Evolutionary conservation across 352 stramenopile genomes (phyloP).

Genomic region (Phytopythium delawarense): DNA sequence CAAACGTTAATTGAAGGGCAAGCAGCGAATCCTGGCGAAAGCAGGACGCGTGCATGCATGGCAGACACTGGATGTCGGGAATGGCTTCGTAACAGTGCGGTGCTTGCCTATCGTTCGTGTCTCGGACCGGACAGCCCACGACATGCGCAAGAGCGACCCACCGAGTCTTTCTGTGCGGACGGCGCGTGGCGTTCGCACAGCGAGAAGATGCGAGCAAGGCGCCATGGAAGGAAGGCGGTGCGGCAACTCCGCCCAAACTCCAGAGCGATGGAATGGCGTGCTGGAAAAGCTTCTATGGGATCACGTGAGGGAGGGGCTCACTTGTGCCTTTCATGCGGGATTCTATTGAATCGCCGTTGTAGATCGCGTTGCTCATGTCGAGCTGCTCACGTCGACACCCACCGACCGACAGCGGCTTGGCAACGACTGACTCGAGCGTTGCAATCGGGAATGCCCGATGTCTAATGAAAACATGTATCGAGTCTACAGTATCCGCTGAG

Average conservation of each 20-base stretch:
- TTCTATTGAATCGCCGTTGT: no score
- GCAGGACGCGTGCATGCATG: not conserved
- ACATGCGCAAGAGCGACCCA: not conserved
- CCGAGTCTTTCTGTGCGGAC: not conserved
- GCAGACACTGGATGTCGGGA: not conserved
- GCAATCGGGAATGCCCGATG: no score
- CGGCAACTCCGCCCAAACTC: no score
- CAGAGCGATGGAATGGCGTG: no score
- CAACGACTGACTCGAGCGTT: no score
- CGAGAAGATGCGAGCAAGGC: not conserved
- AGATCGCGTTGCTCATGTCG: no score
- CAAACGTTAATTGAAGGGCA: not conserved
- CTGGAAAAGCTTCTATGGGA: no score
- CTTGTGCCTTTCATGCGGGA: not conserved
- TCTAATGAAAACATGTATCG: no score
- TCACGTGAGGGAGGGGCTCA: no score
- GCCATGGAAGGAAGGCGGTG: not conserved
- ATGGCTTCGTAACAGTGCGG: not conserved
- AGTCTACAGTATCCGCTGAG: no score
- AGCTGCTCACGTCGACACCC: no score
- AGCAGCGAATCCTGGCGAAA: not conserved
- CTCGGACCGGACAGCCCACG: not conserved
- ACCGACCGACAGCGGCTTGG: no score
- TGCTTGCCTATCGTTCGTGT: not conserved
- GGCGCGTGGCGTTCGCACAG: not conserved